These are phyloP conservation scores for Salinomyces thailandicus DNA, from an alignment of 2,329 filamentous ascomycete species.

Conservation along the genomic window DNA sequence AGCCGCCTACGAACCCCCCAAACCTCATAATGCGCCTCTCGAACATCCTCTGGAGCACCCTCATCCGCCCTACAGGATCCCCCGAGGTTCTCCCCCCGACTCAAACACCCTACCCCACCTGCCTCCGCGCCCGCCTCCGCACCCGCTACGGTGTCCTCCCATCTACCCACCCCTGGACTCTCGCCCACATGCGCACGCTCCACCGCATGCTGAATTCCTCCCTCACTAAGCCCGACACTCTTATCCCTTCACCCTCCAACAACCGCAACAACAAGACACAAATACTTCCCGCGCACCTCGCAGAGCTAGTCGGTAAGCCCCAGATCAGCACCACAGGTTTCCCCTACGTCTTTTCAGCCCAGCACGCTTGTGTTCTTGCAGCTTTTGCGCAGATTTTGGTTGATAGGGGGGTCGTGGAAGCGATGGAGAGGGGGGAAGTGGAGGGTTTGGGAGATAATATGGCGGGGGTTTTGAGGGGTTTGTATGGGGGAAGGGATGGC, in stretches of 20 bases:
- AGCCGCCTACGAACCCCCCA: too few species aligned
- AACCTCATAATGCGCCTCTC: constrained; percentile 16
- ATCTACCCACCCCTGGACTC: constrained; percentile 23
- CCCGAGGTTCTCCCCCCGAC: constrained; percentile 11
- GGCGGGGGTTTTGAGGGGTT: constrained; percentile 14
- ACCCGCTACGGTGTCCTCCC: constrained; percentile 26
- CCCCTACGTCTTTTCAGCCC: constrained; percentile 13
- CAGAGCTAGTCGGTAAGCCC: neutral
- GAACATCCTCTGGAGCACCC: constrained; percentile 21
- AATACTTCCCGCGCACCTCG: neutral
- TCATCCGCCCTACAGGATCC: constrained; percentile 15
- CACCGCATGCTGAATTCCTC: constrained; percentile 28
- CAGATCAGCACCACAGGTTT: constrained; percentile 5
- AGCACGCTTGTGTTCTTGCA: constrained; percentile 22
- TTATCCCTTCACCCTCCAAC: constrained; percentile 18
- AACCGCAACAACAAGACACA: neutral
- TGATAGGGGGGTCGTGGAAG: constrained; percentile 8
- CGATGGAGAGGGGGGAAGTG: constrained; percentile 21
- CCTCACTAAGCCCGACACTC: constrained; percentile 15
- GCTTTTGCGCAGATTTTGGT: constrained; percentile 24
- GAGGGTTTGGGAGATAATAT: constrained; percentile 21
- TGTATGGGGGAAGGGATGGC: constrained; percentile 4
- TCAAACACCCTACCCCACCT: constrained; percentile 7
- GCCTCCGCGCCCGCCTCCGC: constrained; percentile 20
- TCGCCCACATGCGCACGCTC: constrained; percentile 27